These are phyloP conservation scores for Populus tremula DNA, from an alignment of 345 rosid genomes.

Conservation along the genomic window DNA sequence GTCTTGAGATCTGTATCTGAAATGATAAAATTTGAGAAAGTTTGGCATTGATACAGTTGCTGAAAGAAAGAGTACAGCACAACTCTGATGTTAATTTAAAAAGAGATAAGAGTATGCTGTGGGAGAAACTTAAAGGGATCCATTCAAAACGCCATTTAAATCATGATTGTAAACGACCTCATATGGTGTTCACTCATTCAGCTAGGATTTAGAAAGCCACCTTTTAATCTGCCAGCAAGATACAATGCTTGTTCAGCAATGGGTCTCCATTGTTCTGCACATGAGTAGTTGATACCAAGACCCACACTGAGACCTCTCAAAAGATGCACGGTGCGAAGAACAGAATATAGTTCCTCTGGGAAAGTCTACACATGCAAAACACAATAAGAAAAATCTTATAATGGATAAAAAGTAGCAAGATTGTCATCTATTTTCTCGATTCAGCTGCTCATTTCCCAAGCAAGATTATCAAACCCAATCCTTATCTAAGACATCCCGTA, in stretches of 20 bases:
- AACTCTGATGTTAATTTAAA: too few relatives aligned
- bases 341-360: conserved; percentile 88
- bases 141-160: too few relatives aligned
- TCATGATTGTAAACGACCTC: background rate
- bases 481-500: background rate
- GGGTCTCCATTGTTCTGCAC: conserved; percentile 83
- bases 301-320: conserved; percentile 93
- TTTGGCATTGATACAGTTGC: background rate
- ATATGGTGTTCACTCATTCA: background rate
- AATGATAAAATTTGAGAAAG: background rate
- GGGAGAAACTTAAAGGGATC: too few relatives aligned
- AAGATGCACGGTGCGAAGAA: conserved; percentile 79
- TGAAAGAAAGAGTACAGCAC: background rate
- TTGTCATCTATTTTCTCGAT: background rate
- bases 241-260: conserved; percentile 81
- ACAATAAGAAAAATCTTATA: background rate
- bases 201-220: conserved; percentile 27
- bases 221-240: conserved; percentile 67
- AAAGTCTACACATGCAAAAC: conserved; percentile 47
- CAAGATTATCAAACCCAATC: background rate
- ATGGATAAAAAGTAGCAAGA: background rate
- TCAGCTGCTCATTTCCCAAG: background rate
- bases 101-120: too few relatives aligned
- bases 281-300: conserved; percentile 74
- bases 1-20: conserved; percentile 34